Conservation (phyloP, 208 protist genomes). For the Wallacemonas collosoma region DNA sequence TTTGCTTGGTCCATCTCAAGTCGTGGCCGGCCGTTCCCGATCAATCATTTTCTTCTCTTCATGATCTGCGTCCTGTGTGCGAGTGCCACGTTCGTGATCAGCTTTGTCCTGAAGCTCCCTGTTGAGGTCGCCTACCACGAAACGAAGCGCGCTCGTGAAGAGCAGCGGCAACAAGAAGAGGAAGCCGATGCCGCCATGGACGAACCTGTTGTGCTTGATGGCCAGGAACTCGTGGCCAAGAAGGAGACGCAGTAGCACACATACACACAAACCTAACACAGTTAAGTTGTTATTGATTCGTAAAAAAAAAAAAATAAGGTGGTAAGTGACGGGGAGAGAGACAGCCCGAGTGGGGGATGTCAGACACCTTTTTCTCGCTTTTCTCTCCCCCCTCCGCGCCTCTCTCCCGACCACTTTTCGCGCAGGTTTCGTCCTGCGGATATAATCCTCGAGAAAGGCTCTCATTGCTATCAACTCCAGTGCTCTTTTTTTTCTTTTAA, state of each 20-base stretch:
- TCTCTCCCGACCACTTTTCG: no score
- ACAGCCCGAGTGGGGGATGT: no score
- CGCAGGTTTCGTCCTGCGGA: no score
- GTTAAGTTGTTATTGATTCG: not conserved
- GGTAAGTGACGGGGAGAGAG: no score
- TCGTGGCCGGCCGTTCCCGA: slow-evolving; percentile 20
- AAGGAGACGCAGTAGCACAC: not conserved
- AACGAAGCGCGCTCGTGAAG: not conserved
- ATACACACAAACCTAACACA: not conserved
- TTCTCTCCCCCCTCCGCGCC: no score
- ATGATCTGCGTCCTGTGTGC: slow-evolving; percentile 24
- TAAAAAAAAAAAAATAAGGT: not conserved
- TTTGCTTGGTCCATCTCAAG: slow-evolving; percentile 33
- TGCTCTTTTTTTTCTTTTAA: no score
- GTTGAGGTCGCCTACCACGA: slow-evolving; percentile 12
- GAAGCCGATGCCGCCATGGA: not conserved
- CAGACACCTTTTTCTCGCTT: no score
- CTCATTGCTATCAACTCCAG: no score
- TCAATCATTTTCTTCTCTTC: slow-evolving; percentile 45
- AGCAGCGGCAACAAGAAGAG: not conserved
- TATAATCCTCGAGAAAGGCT: no score
- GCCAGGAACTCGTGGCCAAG: slow-evolving; percentile 10
- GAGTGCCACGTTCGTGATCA: slow-evolving; percentile 19
- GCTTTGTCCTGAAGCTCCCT: slow-evolving; percentile 19
- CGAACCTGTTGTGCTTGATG: slow-evolving; percentile 11